These are phyloP conservation scores for Mucor plumbeus DNA, from an alignment of 371 early-diverging fungal genomes.

Conservation along the genomic window DNA sequence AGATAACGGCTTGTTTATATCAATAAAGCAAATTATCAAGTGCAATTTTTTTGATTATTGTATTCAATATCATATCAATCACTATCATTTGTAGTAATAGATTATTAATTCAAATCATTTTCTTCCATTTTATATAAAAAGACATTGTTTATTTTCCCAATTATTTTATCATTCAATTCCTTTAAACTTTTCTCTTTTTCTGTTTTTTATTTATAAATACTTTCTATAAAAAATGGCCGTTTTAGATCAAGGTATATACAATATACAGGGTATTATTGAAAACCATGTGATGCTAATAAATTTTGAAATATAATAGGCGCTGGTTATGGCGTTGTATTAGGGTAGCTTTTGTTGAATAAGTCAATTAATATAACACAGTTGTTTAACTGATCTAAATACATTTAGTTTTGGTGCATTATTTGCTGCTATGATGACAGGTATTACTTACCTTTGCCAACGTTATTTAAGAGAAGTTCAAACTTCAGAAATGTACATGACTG, in stretches of 20 bases:
- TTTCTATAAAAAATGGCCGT: conserved; percentile 31
- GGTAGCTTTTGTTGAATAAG: conserved; percentile 17
- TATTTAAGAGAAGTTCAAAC: conserved; percentile 67
- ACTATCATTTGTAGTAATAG: neutral
- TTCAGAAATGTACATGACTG: conserved; percentile 74
- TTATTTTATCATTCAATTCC: neutral
- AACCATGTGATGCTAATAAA: neutral
- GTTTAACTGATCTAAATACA: neutral
- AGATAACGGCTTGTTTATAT: neutral
- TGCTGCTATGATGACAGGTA: conserved; percentile 62
- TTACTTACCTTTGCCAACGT: conserved; percentile 62
- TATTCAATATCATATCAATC: neutral
- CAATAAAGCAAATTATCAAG: neutral
- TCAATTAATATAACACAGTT: neutral
- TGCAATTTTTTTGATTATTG: neutral
- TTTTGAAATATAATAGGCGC: conserved; percentile 21
- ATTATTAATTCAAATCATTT: neutral
- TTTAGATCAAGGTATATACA: conserved; percentile 37
- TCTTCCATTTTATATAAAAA: neutral
- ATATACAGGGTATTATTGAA: neutral
- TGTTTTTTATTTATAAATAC: neutral
- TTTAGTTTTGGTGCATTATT: conserved; percentile 62
- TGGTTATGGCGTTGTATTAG: conserved; percentile 48
- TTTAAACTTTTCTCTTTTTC: neutral
- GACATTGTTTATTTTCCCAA: neutral